These are phyloP conservation scores for Amphibolis antarctica DNA, from an alignment of 106 monocot species.

Conservation along the genomic window DNA sequence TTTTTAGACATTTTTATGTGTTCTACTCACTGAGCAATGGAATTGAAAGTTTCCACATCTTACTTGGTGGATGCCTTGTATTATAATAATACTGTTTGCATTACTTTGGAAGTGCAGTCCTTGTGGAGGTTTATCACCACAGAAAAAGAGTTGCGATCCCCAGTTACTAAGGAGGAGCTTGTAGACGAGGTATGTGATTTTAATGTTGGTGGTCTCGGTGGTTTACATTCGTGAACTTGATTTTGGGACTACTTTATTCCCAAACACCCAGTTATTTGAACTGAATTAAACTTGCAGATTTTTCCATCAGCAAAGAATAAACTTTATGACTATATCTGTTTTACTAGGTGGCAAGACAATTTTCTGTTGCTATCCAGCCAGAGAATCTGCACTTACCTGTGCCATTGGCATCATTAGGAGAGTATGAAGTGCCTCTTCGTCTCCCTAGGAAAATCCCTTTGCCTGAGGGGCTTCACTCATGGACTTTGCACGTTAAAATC, in stretches of 20 bases:
- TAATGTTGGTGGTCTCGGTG: neutral
- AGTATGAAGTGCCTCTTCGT: conserved; percentile 71
- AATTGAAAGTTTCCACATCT: neutral
- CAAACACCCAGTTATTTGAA: too few species aligned
- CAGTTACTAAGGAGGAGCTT: conserved; percentile 87
- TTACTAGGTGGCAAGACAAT: conserved; percentile 71
- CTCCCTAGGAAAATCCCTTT: conserved; percentile 63
- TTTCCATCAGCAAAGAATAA: too few species aligned
- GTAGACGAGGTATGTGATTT: conserved; percentile 57
- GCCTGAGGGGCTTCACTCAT: conserved; percentile 58
- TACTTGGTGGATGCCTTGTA: too few species aligned
- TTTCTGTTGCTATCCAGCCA: conserved; percentile 60
- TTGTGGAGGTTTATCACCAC: conserved; percentile 55
- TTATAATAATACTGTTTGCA: too few species aligned
- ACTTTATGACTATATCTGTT: neutral
- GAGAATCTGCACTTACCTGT: conserved; percentile 70
- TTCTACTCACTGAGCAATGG: too few species aligned
- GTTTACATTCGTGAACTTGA: too few species aligned
- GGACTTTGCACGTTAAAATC: conserved; percentile 69
- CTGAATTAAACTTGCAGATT: too few species aligned
- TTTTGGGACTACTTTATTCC: too few species aligned
- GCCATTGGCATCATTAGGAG: conserved; percentile 49
- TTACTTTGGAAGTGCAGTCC: conserved; percentile 17
- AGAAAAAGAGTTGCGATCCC: conserved; percentile 60
- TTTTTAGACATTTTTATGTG: too few species aligned